Conservation (phyloP, 2,329 filamentous ascomycete genomes). For the Alternaria ventricosa region DNA sequence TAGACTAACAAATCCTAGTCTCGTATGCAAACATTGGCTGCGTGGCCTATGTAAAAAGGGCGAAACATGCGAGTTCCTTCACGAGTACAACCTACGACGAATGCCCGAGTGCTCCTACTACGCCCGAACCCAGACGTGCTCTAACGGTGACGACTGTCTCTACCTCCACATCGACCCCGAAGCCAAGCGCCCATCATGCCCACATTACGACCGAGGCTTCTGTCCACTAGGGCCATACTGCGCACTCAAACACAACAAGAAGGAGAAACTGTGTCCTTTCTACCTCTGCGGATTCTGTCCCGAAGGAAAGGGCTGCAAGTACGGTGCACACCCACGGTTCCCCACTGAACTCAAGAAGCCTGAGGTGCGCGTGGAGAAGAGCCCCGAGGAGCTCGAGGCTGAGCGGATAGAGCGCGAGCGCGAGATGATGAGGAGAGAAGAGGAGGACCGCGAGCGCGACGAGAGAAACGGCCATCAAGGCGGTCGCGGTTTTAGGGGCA, state of each 20-base stretch:
- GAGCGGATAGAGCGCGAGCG: slow-evolving; percentile 60
- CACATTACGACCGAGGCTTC: slow-evolving; percentile 95
- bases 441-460: slow-evolving; percentile 49
- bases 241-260: slow-evolving; percentile 85
- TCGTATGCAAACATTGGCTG: slow-evolving; percentile 99
- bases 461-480: slow-evolving; percentile 42
- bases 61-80: slow-evolving; percentile 93
- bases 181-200: slow-evolving; percentile 64
- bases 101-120: slow-evolving; percentile 99
- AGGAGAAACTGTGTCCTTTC: slow-evolving; percentile 75
- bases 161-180: slow-evolving; percentile 90
- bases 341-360: slow-evolving; percentile 69
- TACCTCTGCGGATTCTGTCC: slow-evolving; percentile 97
- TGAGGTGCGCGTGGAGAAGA: slow-evolving; percentile 71
- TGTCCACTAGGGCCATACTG: slow-evolving; percentile 89
- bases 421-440: slow-evolving; percentile 52
- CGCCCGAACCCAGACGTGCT: slow-evolving; percentile 90
- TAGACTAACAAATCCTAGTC: slow-evolving; percentile 48
- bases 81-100: slow-evolving; percentile 97
- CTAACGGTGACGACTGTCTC: slow-evolving; percentile 94
- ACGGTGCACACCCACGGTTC: slow-evolving; percentile 85
- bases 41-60: slow-evolving; percentile 98
- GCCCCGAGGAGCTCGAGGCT: slow-evolving; percentile 70
- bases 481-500: slow-evolving; percentile 40
- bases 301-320: slow-evolving; percentile 76